phyloP scores from a whole-genome alignment of 176 grass and related monocot genomes.

The Triticum aestivum region IWGSC_CS_RefSeq_v2.1 NC_057808.1:483201957-483202456 shows the following conservation, averaged over 20 bases:
- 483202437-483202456: conserved; percentile 1
- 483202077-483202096: not conserved
- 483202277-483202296: not conserved
- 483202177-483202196: not conserved
- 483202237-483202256: conserved; percentile 35
- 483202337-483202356: conserved; percentile 36
- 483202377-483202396: not conserved
- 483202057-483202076: not conserved
- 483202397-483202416: not conserved
- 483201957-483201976: not conserved
- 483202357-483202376: not conserved
- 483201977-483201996: not conserved
- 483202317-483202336: not conserved
- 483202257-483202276: conserved; percentile 16
- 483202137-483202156: conserved; percentile 14
- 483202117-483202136: conserved; percentile 12
- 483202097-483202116: not conserved
- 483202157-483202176: conserved; percentile 3
- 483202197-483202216: not conserved
- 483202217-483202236: not conserved
- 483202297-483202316: not conserved
- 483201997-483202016: conserved; percentile 6
- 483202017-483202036: conserved; percentile 16
- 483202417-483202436: not conserved
- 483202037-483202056: not conserved